Percentiles rank a stretch among this genome's conserved stretches.
Evolutionary conservation across 306 rosid genomes (phyloP).

Genomic region (Nissolia schottii): DNA sequence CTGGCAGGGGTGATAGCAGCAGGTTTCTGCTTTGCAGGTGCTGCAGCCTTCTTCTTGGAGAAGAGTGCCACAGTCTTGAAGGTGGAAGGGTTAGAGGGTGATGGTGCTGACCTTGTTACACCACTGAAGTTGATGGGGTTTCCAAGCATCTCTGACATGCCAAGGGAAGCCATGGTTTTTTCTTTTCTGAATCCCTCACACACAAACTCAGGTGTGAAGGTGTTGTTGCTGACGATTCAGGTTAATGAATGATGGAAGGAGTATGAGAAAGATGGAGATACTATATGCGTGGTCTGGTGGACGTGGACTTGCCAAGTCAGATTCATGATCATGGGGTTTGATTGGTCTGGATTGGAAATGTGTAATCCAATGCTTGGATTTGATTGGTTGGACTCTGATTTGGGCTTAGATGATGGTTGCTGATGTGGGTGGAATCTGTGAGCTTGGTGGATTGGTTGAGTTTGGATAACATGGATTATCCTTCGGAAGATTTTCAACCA

Average conservation of each 20-base stretch:
- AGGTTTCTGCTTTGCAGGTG: conserved; percentile 57
- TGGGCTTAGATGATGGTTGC: conserved; percentile 56
- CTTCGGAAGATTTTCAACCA: conserved; percentile 17
- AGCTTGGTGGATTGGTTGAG: conserved; percentile 13
- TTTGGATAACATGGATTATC: conserved; percentile 74
- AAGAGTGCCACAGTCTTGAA: conserved; percentile 86
- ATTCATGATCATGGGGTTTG: conserved; percentile 33
- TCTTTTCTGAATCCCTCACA: conserved; percentile 1
- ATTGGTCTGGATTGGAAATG: conserved; percentile 45
- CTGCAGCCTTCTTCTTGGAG: conserved; percentile 62
- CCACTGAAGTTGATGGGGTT: conserved; percentile 66
- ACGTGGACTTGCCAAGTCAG: conserved; percentile 71
- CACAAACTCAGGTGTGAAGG: conserved; percentile 16
- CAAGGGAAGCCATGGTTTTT: conserved; percentile 69
- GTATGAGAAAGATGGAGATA: conserved; percentile 9
- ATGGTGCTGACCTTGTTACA: conserved; percentile 55
- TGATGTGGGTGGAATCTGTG: conserved; percentile 39
- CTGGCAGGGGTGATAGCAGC: conserved; percentile 40
- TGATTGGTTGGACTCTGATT: conserved; percentile 52
- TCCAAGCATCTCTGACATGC: conserved; percentile 92
- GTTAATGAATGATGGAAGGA: conserved; percentile 1
- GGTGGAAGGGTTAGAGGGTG: conserved; percentile 49
- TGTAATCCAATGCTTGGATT: conserved; percentile 60
- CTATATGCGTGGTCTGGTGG: conserved; percentile 77
- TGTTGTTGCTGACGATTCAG: neutral